Evolutionary conservation across 192 early-diverging fungal species (phyloP), one percentile per base, ranked within the genome.

Genomic region (Kappamyces sp.): DNA sequence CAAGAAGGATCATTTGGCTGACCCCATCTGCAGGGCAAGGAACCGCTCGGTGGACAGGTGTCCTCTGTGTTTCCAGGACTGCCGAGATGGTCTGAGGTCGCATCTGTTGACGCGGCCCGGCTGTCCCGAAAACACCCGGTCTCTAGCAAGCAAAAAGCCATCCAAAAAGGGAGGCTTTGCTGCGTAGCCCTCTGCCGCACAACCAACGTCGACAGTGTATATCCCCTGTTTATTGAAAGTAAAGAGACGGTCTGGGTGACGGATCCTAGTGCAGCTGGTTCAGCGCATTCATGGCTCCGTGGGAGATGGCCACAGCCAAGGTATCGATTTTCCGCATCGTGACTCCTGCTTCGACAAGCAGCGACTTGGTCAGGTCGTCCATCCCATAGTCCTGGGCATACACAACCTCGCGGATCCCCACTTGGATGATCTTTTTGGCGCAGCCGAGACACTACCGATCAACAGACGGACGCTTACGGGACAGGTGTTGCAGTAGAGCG

Each of bases 351-450:
- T 93, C 90, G 36, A 73, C 60, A 49, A 99, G 89, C 60, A 99
- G 74, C 49, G 75, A 76, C 10, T 80, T 72, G 3, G 93, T 90
- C 65, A 91, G 66, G 5, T 87, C 83, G 66, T 99, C 96, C 93
- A 97, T 94, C 1, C 91, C 90, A 62, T 99, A 99, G 9, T 86
- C 86, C 60, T 86, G 85, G 3, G 83, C 82, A 53, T 96, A 99
- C 8, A 99, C 92, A 0, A 99, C 97, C 58, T 91, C 85, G 49
- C 76, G 80, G 36, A 99, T 83, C 3, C 95, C 95, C 10, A 85
- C 83, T 69, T 99, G 97, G 1, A 98, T 86, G 66, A 97, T 92
- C 74, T 97, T 97, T 57, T 93, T 90, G 8, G 94, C 90, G 70
- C 97, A 99, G 13, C 91, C 92, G 69, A 80, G 43, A 46, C 76